A percentile compares a stretch with the other conserved stretches of the same genome.
phyloP scores from a whole-genome alignment of 225 moss, liverwort and hornwort species.

The Thuidium tamariscinum region DNA sequence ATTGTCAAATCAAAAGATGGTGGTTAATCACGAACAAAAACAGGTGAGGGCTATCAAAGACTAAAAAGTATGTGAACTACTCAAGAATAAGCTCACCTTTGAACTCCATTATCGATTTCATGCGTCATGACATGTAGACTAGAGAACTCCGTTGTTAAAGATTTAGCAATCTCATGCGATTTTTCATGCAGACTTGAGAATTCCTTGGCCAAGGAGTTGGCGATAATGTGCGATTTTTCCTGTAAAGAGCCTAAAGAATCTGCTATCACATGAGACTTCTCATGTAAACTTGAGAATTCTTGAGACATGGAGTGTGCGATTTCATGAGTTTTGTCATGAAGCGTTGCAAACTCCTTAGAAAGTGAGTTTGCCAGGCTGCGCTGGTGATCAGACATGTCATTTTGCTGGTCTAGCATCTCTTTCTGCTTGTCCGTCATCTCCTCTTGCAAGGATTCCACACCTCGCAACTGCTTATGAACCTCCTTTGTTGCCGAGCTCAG shows the following conservation, averaged over 20 bases:
- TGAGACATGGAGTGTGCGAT: slow-evolving; percentile 24
- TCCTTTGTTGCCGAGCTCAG: slow-evolving; percentile 32
- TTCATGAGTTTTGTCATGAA: slow-evolving; percentile 35
- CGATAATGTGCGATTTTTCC: slow-evolving; percentile 20
- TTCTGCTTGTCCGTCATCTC: slow-evolving; percentile 30
- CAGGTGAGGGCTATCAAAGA: neutral
- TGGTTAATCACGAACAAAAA: neutral
- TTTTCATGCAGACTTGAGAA: slow-evolving; percentile 31
- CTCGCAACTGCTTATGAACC: slow-evolving; percentile 35
- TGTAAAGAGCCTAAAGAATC: slow-evolving; percentile 27
- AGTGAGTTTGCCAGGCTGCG: slow-evolving; percentile 25
- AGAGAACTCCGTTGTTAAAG: slow-evolving; percentile 33
- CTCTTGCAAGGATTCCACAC: slow-evolving; percentile 26
- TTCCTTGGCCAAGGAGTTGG: slow-evolving; percentile 21
- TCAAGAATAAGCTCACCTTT: slow-evolving; percentile 11
- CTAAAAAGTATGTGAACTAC: neutral
- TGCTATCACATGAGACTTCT: slow-evolving; percentile 29
- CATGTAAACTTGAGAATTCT: slow-evolving; percentile 31
- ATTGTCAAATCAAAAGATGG: neutral
- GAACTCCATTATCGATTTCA: slow-evolving; percentile 31
- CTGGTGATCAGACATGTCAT: slow-evolving; percentile 28
- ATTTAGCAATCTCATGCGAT: slow-evolving; percentile 29
- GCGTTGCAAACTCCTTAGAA: slow-evolving; percentile 20
- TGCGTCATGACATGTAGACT: slow-evolving; percentile 26
- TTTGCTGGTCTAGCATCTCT: slow-evolving; percentile 26